phyloP scores from a whole-genome alignment of 805 yeast species.

The Lachancea thermotolerans region DNA sequence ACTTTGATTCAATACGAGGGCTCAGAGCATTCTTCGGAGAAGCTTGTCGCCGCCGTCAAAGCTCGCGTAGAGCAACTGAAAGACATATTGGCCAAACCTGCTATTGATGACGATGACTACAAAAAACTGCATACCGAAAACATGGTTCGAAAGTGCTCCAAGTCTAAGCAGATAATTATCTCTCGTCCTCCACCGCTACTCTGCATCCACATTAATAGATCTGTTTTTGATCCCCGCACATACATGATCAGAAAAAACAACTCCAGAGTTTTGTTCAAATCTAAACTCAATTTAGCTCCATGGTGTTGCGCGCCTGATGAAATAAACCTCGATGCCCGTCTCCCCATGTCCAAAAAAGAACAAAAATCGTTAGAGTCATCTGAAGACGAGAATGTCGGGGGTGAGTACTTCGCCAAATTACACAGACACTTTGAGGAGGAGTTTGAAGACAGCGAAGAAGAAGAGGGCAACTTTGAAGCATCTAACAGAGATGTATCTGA shows the following conservation, averaged over 20 bases:
- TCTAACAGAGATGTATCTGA: constrained; percentile 11
- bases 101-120: constrained; percentile 74
- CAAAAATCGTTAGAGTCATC: constrained; percentile 34
- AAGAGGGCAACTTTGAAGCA: constrained; percentile 14
- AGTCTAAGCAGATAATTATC: constrained; percentile 76
- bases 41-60: constrained; percentile 33
- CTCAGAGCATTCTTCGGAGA: constrained; percentile 20
- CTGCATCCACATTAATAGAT: constrained; percentile 83
- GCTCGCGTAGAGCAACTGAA: constrained; percentile 44
- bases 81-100: constrained; percentile 52
- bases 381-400: constrained; percentile 29
- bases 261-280: constrained; percentile 73
- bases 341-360: constrained; percentile 58
- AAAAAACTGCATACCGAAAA: constrained; percentile 66
- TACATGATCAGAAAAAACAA: constrained; percentile 79
- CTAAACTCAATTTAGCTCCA: constrained; percentile 55
- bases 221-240: constrained; percentile 84
- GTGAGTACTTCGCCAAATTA: constrained; percentile 26
- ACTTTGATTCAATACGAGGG: constrained; percentile 30
- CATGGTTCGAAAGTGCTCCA: constrained; percentile 66
- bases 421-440: constrained; percentile 30
- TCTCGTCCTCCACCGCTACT: constrained; percentile 78
- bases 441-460: constrained; percentile 31
- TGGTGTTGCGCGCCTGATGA: constrained; percentile 65
- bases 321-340: constrained; percentile 73